Evolutionary conservation across 225 moss, liverwort and hornwort genomes (phyloP), one percentile per base, ranked within the genome.

Genomic region (Climacium dendroides): DNA sequence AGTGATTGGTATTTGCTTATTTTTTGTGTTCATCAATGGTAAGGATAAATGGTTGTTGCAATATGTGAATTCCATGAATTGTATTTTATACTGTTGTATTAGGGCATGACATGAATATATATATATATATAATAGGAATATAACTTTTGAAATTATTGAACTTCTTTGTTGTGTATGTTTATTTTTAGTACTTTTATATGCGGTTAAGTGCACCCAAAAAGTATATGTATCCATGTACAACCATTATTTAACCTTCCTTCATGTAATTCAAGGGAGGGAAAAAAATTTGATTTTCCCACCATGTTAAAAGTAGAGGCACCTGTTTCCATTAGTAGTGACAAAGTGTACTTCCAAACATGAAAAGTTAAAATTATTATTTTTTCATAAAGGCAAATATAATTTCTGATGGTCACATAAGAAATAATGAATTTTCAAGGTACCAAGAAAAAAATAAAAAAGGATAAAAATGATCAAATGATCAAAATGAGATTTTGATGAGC

Each of bases 361-460:
- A n/a, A n/a, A 20, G 6, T n/a, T 11, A 34, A 64, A 5, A 18
- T 35, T 35, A 19, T 19, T 34, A 34, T 32, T 34, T 64, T 64
- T 64, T 64, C 34, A 34, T 32, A 34, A 18, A 34, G 0, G 0
- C 35, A 66, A 64, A 66, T 11, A 20, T 1, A 66, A n/a, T 66
- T n/a, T n/a, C 4, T 19, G 3, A 66, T 0, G 0, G 3, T n/a
- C 20, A 4, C 6, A n/a, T 11, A 20, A 66, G 35, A 35, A 20
- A 11, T 7, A 67, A 13, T 23, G 7, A 67, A 37, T 37, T 64
- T 37, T 2, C 23, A 67, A 67, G 37, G 20, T 37, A 37, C 12
- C 7, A 37, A 66, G 4, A 22, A 67, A 65, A 37, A 37, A 6
- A 37, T 23, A 2, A 37, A 67, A 65, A 37, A 23, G 6, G 3